Percentiles rank a stretch among this genome's conserved stretches.
These are phyloP conservation scores for Ogataea allantospora DNA, from an alignment of 805 yeast species.

Conservation along the genomic window DNA sequence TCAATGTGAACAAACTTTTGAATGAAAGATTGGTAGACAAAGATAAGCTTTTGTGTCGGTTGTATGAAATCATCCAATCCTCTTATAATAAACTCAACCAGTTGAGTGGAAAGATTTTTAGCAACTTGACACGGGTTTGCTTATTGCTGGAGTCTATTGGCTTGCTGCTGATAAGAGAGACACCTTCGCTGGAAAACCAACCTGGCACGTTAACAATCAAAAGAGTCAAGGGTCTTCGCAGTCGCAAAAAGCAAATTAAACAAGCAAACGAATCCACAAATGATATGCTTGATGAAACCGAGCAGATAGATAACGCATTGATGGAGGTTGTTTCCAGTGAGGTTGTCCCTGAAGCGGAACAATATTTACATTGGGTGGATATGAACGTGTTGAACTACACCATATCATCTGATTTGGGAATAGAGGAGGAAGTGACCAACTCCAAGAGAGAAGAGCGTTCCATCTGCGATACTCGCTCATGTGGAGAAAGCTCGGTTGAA, in stretches of 20 bases:
- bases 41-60: constrained; percentile 23
- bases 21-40: constrained; percentile 23
- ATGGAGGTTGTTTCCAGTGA: constrained; percentile 39
- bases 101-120: constrained; percentile 37
- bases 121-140: constrained; percentile 49
- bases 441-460: constrained; percentile 11
- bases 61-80: constrained; percentile 24
- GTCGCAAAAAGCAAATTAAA: constrained; percentile 37
- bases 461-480: constrained; percentile 12
- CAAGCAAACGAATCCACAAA: constrained; percentile 25
- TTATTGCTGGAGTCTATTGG: constrained; percentile 74
- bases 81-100: constrained; percentile 39
- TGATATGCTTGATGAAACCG: constrained; percentile 27
- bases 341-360: constrained; percentile 37
- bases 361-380: constrained; percentile 48
- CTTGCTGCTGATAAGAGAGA: constrained; percentile 53
- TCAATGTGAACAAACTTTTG: constrained; percentile 42
- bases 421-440: constrained; percentile 20
- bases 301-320: constrained; percentile 35
- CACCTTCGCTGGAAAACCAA: constrained; percentile 28
- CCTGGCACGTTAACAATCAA: constrained; percentile 48
- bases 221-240: constrained; percentile 77
- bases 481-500: constrained; percentile 25
- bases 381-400: constrained; percentile 31
- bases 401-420: constrained; percentile 25